Base-by-base conservation (phyloP, 305 asterid genomes). In the Coffea humblotiana region DNA sequence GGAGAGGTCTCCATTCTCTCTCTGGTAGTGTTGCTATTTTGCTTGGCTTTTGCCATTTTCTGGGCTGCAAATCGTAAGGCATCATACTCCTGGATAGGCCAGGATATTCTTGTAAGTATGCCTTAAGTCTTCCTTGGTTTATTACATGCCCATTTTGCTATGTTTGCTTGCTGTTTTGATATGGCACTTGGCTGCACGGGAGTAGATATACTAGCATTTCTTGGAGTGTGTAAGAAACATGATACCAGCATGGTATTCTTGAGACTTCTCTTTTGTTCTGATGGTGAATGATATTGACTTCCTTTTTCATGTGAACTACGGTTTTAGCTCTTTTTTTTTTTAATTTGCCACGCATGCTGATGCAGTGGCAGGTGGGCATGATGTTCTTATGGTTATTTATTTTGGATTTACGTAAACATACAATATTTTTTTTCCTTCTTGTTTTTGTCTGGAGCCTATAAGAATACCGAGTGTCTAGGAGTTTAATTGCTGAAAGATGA, bases 11-110 rank as follows among this genome's bases (percentile, higher is more conserved):
- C 99, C 72, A 32, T 91, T 80, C 86, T 96, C 54, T 94, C 99
- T 70, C 84, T 96, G 60, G 90, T 77, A 54, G 96, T 94, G 82
- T 85, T 92, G 80, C 78, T 87, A 68, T 80, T 82, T 86, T 93
- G 98, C 82, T 71, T 93, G 90, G 92, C 79, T 65, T 96, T 93
- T 87, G 97, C 98, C 70, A 58, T 94, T 79, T 84, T 80, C 77
- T 96, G 99, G 98, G 98, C 98, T 79, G 93, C 88, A 78, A 89
- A 89, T 65, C 90, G 98, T 81, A 93, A 85, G 85, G 93, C 92
- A 82, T 89, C 98, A 14, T 94, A 91, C 87, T 91, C 98, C 74
- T 94, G 99, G 99, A 84, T 93, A 85, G 98, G 99, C 74, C 99
- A 96, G 86, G 99, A 96, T 84, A 82, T 93, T 88, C 97, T 96